phyloP scores from a whole-genome alignment of 768 basidiomycete genomes.

The Pleurotus sapidus region DNA sequence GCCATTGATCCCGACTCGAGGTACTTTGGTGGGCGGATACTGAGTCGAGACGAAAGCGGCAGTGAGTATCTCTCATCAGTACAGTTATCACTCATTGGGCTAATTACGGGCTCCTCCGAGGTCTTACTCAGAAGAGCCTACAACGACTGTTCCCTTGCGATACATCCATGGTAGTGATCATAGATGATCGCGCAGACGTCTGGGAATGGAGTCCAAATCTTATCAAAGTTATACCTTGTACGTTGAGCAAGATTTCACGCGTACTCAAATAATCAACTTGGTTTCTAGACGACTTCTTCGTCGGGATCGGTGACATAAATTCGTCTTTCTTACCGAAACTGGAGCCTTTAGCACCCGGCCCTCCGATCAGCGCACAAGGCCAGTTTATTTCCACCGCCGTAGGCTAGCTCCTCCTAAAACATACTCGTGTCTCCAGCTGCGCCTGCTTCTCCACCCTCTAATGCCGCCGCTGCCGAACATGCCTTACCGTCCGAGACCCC shows the following conservation, averaged over 20 bases:
- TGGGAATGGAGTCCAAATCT: slow-evolving; percentile 99
- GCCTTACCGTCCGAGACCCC: slow-evolving; percentile 18
- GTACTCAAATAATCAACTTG: slow-evolving; percentile 10
- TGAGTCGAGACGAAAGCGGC: slow-evolving; percentile 95
- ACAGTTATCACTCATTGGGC: background rate
- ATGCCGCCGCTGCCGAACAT: slow-evolving; percentile 15
- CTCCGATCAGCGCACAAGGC: slow-evolving; percentile 21
- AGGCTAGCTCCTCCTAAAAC: background rate
- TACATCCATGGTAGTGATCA: slow-evolving; percentile 98
- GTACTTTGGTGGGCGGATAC: slow-evolving; percentile 82
- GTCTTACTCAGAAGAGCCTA: slow-evolving; percentile 88
- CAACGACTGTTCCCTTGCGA: slow-evolving; percentile 94
- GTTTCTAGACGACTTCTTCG: slow-evolving; percentile 87
- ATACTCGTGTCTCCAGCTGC: background rate
- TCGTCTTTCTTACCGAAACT: slow-evolving; percentile 87
- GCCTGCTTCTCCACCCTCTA: slow-evolving; percentile 9
- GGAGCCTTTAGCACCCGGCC: slow-evolving; percentile 45
- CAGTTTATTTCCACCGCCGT: background rate
- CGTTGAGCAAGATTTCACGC: slow-evolving; percentile 16
- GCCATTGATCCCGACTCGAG: slow-evolving; percentile 88
- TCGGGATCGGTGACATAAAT: slow-evolving; percentile 98
- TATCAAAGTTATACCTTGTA: slow-evolving; percentile 95
- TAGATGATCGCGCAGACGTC: slow-evolving; percentile 97
- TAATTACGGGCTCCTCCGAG: slow-evolving; percentile 35
- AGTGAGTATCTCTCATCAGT: slow-evolving; percentile 52